phyloP scores from a whole-genome alignment of 2,329 filamentous ascomycete genomes.

The Penicillium sp. region DNA sequence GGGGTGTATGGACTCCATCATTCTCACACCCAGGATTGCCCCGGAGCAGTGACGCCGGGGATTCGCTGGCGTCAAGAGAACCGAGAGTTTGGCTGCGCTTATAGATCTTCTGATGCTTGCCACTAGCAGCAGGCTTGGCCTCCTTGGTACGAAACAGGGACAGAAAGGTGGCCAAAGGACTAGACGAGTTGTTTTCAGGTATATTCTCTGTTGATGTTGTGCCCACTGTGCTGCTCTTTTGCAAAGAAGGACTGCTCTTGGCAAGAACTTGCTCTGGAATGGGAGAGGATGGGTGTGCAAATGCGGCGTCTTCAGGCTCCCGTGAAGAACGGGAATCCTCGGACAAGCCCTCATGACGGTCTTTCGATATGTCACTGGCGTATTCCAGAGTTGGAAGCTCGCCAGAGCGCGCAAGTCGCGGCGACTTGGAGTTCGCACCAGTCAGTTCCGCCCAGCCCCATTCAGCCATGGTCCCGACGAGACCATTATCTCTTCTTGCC shows the following conservation, averaged over 20 bases:
- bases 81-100: slow-evolving; percentile 71
- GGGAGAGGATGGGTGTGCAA: slow-evolving; percentile 13
- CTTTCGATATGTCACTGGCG: slow-evolving; percentile 15
- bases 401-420: slow-evolving; percentile 37
- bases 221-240: slow-evolving; percentile 6
- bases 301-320: slow-evolving; percentile 8
- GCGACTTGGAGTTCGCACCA: slow-evolving; percentile 60
- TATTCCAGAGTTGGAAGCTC: slow-evolving; percentile 24
- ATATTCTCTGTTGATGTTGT: slow-evolving; percentile 15
- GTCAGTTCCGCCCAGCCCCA: slow-evolving; percentile 96
- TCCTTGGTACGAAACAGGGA: slow-evolving; percentile 68
- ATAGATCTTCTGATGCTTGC: slow-evolving; percentile 61
- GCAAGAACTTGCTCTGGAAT: slow-evolving; percentile 21
- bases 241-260: slow-evolving; percentile 14
- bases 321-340: slow-evolving; percentile 19
- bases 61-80: slow-evolving; percentile 22
- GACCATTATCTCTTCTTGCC: slow-evolving; percentile 81
- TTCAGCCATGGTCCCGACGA: slow-evolving; percentile 87
- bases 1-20: slow-evolving; percentile 64
- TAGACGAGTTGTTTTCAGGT: slow-evolving; percentile 36
- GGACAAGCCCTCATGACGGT: neutral
- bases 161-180: slow-evolving; percentile 63
- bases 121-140: slow-evolving; percentile 49
- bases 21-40: slow-evolving; percentile 53
- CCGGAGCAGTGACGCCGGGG: slow-evolving; percentile 39